Conservation (phyloP, 2,329 filamentous ascomycete species). For the Massarina eburnea region DNA sequence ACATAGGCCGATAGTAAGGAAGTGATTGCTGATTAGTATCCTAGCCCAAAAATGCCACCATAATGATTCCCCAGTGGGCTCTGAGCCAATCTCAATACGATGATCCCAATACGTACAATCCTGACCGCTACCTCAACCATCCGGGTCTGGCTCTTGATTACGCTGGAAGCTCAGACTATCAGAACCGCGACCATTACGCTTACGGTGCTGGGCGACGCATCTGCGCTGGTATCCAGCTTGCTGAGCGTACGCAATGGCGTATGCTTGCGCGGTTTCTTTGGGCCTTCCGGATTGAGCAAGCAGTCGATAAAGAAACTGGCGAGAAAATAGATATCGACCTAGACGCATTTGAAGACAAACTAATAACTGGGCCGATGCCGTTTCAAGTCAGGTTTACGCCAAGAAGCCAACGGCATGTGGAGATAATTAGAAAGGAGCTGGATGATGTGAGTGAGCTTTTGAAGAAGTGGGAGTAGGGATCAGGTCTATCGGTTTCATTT, state of each 20-base stretch:
- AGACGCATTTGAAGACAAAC: constrained; percentile 36
- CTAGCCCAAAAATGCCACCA: constrained; percentile 27
- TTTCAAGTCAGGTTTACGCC: constrained; percentile 56
- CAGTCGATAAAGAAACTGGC: constrained; percentile 41
- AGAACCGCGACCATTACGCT: constrained; percentile 49
- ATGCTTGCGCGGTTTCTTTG: constrained; percentile 49
- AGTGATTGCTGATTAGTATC: constrained; percentile 5
- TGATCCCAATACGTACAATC: constrained; percentile 36
- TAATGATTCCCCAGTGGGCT: constrained; percentile 33
- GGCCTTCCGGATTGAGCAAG: constrained; percentile 49
- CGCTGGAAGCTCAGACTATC: constrained; percentile 34
- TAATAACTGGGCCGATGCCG: constrained; percentile 47
- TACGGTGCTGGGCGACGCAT: constrained; percentile 54
- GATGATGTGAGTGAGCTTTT: constrained; percentile 24
- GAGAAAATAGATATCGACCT: constrained; percentile 41
- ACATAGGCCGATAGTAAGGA: not conserved
- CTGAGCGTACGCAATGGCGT: constrained; percentile 52
- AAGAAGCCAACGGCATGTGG: constrained; percentile 40
- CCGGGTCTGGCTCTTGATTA: constrained; percentile 40
- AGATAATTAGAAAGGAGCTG: constrained; percentile 37
- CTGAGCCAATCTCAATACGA: constrained; percentile 21
- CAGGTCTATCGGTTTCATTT: constrained; percentile 59
- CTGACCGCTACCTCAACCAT: constrained; percentile 39
- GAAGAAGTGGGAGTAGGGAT: constrained; percentile 20
- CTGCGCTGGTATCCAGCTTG: constrained; percentile 56